Conservation (phyloP, 495 filamentous ascomycete genomes). For the Trichoderma parareesei region DNA sequence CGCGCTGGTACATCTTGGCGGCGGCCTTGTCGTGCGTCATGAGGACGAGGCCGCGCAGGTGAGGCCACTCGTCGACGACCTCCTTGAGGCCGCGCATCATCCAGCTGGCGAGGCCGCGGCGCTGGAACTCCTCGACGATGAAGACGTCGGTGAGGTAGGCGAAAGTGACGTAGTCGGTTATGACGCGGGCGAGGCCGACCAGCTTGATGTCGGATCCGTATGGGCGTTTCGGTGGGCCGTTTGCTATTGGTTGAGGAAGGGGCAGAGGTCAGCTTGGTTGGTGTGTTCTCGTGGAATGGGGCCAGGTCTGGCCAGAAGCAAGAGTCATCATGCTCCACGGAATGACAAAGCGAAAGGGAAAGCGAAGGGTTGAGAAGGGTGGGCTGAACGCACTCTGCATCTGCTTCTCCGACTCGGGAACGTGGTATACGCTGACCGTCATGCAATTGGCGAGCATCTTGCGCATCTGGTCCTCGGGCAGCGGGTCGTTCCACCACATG, state of each 20-base stretch:
- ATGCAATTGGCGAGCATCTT: slow-evolving; percentile 44
- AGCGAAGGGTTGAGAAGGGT: not conserved
- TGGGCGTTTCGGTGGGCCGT: slow-evolving; percentile 13
- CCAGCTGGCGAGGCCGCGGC: slow-evolving; percentile 55
- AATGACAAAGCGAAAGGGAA: not conserved
- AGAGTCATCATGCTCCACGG: no score
- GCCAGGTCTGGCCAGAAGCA: no score
- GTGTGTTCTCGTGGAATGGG: no score
- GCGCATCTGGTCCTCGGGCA: slow-evolving; percentile 31
- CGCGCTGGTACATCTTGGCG: slow-evolving; percentile 38
- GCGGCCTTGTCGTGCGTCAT: slow-evolving; percentile 32
- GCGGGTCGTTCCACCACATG: slow-evolving; percentile 47
- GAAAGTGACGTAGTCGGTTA: slow-evolving; percentile 58
- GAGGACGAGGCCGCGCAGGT: slow-evolving; percentile 48
- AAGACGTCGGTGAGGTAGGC: slow-evolving; percentile 68
- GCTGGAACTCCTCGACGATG: slow-evolving; percentile 45
- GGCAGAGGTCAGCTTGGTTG: slow-evolving; percentile 12
- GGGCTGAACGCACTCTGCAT: slow-evolving; percentile 18
- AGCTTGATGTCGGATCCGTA: slow-evolving; percentile 14
- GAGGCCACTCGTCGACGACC: slow-evolving; percentile 43
- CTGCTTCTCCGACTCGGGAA: slow-evolving; percentile 22
- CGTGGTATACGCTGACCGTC: slow-evolving; percentile 46
- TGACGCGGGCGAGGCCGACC: slow-evolving; percentile 53
- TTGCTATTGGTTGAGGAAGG: not conserved
- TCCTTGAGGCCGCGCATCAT: slow-evolving; percentile 52